Base-by-base conservation (phyloP, 2,329 filamentous ascomycete species). In the Thielaviopsis euricoi region DNA sequence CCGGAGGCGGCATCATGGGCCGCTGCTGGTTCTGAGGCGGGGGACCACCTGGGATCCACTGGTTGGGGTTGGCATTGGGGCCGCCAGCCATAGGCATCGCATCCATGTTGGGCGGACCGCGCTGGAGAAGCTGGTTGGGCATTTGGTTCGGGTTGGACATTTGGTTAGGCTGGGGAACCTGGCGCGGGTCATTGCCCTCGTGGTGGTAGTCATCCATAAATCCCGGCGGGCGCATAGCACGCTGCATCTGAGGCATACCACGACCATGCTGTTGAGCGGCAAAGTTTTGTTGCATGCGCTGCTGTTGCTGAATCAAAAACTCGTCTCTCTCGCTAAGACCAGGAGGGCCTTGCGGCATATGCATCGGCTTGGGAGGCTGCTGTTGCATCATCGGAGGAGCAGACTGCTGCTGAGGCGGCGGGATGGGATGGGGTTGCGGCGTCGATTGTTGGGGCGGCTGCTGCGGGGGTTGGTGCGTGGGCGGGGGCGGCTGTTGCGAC, bases 121-220 rank as follows among this genome's bases (percentile, higher is more conserved):
- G 78, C 67, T 84, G 81, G 22, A 85, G 68, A 56, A 85, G 84
- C 65, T 84, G 81, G 3, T 80, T 82, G 79, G 80, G 62, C 80
- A 48, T 48, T n/a, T 48, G 43, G 43, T 19, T 21, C 7, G 43
- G 43, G 43, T 48, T 48, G 4, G 43, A 9, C 15, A 48, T 48
- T 10, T 48, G 43, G 43, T 48, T 78, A 4, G 79, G 80, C 62
- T 80, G 78, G 59, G 74, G 74, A 25, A 71, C 72, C 43, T 73
- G 72, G 59, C 67, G 63, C 49, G 48, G 52, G 12, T 80, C 77
- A 23, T 68, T 69, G 26, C 80, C 75, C 15, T 69, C 67, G 54
- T 71, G 73, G 57, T 75, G 76, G 64, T 77, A 78, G 23, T 80
- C 78, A 17, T 82, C 76, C 63, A 78, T 74, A 62, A 80, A 78